phyloP scores from a whole-genome alignment of 2,329 filamentous ascomycete genomes.

The Lasiodiplodia theobromae region DNA sequence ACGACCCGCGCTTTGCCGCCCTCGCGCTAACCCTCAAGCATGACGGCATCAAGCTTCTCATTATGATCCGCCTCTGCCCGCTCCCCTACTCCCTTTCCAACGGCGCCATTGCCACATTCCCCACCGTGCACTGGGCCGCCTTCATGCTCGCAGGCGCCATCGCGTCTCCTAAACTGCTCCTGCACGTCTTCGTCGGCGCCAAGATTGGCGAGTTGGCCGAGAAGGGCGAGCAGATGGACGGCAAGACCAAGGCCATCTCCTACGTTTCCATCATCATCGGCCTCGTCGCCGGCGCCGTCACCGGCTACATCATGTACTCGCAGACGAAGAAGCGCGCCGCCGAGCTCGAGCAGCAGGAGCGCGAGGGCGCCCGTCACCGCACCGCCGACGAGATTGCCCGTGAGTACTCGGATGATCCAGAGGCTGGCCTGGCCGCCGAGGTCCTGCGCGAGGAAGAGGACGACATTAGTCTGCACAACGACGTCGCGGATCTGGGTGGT shows the following conservation, averaged over 20 bases:
- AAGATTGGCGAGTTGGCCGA: slow-evolving; percentile 85
- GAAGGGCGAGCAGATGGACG: slow-evolving; percentile 81
- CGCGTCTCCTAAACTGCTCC: slow-evolving; percentile 83
- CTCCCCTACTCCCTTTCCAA: slow-evolving; percentile 93
- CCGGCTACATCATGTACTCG: slow-evolving; percentile 86
- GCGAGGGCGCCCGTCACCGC: slow-evolving; percentile 42
- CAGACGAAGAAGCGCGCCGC: slow-evolving; percentile 59
- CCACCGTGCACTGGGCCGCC: slow-evolving; percentile 76
- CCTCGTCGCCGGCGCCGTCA: slow-evolving; percentile 72
- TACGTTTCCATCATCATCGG: slow-evolving; percentile 81
- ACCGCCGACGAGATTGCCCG: slow-evolving; percentile 46
- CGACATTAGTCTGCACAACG: slow-evolving; percentile 56
- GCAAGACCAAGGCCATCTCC: slow-evolving; percentile 79
- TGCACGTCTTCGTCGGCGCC: slow-evolving; percentile 91
- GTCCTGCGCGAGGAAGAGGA: slow-evolving; percentile 57
- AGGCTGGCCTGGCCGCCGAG: slow-evolving; percentile 49
- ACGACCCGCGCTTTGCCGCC: slow-evolving; percentile 87
- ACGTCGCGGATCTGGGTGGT: slow-evolving; percentile 23
- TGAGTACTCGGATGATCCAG: slow-evolving; percentile 55
- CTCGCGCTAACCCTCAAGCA: slow-evolving; percentile 86
- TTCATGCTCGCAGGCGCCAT: slow-evolving; percentile 85
- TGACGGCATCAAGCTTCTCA: slow-evolving; percentile 86
- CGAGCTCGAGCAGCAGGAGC: slow-evolving; percentile 56
- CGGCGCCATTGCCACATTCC: slow-evolving; percentile 91
- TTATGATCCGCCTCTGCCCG: slow-evolving; percentile 91